Base-by-base conservation (phyloP, 176 grass and related monocot genomes). In the Areca catechu region DNA sequence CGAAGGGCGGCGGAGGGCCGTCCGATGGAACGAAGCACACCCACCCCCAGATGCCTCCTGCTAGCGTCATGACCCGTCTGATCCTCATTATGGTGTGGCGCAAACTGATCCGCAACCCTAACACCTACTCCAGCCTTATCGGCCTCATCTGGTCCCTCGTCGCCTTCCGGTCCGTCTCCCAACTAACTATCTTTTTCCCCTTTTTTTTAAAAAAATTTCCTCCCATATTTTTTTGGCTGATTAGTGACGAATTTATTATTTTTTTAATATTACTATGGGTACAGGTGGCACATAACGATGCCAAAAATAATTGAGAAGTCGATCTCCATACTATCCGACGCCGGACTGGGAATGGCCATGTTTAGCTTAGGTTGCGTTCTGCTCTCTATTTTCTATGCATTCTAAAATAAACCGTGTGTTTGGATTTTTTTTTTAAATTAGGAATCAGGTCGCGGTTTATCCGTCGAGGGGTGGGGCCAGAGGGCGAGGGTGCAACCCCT, bases 61-160 rank as follows among this genome's bases (percentile, higher is more conserved):
- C 90, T 23, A 86, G 90, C 80, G 90, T 95, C 9, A 78, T 95
- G 73, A 86, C 76, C 0, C 70, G 90, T 12, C 85, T 95, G 10
- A 89, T 95, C 58, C 74, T 95, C 7, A 86, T 89, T 71, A 95
- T 95, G 90, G 90, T 95, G 49, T 98, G 93, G 87, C 93, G 93
- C 66, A 98, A 92, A 66, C 84, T 98, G 14, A 92, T 92, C 43
- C 83, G 93, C 53, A 98, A 98, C 51, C 93, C 93, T 4, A 98
- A 92, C 87, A 92, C 93, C 43, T 98, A 98, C 58, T 88, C 93
- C 54, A 98, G 93, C 65, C 65, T 98, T 54, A 54, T 95, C 64
- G 90, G 85, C 56, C 73, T 95, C 29, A 25, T 71, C 53, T 95
- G 85, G 85, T 95, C 90, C 66, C 85, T 95, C 61, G 4, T 95